phyloP scores from a whole-genome alignment of 352 stramenopile genomes.

The Pythium brassicae region DNA sequence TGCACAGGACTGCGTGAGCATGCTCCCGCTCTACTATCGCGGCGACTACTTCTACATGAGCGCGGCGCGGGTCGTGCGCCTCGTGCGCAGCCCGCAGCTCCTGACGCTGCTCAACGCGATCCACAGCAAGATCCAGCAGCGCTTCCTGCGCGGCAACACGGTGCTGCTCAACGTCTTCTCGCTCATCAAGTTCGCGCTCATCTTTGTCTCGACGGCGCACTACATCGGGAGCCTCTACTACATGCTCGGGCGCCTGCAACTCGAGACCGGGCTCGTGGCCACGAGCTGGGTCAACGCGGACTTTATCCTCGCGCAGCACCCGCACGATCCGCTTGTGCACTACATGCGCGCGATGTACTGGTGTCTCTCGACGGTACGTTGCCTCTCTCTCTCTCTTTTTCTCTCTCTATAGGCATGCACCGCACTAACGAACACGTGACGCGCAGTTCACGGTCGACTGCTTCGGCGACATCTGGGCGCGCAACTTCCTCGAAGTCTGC shows the following conservation, averaged over 20 bases:
- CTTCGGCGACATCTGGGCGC: slow-evolving; percentile 63
- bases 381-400: neutral
- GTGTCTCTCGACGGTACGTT: slow-evolving; percentile 53
- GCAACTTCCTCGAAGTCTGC: slow-evolving; percentile 56
- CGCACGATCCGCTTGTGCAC: slow-evolving; percentile 39
- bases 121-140: slow-evolving; percentile 44
- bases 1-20: slow-evolving; percentile 34
- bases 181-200: slow-evolving; percentile 49
- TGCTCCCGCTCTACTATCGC: slow-evolving; percentile 38
- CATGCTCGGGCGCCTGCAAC: slow-evolving; percentile 32
- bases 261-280: slow-evolving; percentile 24
- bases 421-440: neutral
- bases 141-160: slow-evolving; percentile 37
- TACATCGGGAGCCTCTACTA: slow-evolving; percentile 51
- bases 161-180: slow-evolving; percentile 44
- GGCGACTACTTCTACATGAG: slow-evolving; percentile 34
- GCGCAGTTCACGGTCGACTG: slow-evolving; percentile 71
- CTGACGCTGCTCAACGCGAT: slow-evolving; percentile 30
- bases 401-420: neutral
- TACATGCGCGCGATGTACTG: slow-evolving; percentile 81
- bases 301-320: slow-evolving; percentile 45
- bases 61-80: slow-evolving; percentile 28
- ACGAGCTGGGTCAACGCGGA: slow-evolving; percentile 61
- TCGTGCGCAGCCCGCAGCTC: slow-evolving; percentile 44
- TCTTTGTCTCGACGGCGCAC: slow-evolving; percentile 52